Evolutionary conservation across 2,329 filamentous ascomycete genomes (phyloP), one percentile per base, ranked within the genome.

Genomic region (Colletotrichum godetiae): DNA sequence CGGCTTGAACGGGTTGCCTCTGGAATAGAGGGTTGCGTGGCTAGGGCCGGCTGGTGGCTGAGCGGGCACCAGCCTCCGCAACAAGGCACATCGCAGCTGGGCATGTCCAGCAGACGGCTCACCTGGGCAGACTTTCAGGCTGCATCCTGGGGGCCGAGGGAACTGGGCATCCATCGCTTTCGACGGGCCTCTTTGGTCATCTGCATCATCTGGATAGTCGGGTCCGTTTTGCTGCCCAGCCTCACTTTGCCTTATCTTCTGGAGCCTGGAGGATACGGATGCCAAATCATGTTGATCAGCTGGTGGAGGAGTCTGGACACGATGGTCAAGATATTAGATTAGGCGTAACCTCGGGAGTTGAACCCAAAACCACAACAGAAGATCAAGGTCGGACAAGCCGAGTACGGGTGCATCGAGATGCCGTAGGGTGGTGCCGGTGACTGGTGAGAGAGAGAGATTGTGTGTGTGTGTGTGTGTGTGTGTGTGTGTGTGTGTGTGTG

Each of bases 11-110:
- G 59, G 67, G 60, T 37, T 65, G 55, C 67, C 55, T 65, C 56
- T 49, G 55, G 42, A n/a, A 49, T 35, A 19, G 31, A 58, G 52
- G 37, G 37, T 62, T 49, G 69, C 22, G 24, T 56, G 55, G 52
- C 52, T 57, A 42, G 52, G 52, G 33, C 52, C 24, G 49, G 49
- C 33, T n/a, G 70, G 70, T 60, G 59, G 70, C 67, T 73, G 70
- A 65, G 56, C 67, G 66, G 60, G 33, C 46, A 46, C 46, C 60
- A 66, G 67, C 71, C 67, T 61, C 60, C 46, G 29, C 67, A 71
- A 61, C 67, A 52, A 58, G 67, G 71, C 71, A 73, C 46, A 61
- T 73, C 55, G 60, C 55, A 46, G 67, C 69, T 69, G 65, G n/a
- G 19, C 19, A 27, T 53, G 59, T 42, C 68, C 57, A 61, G 63